Conservation (phyloP, 371 early-diverging fungal genomes). For the Paraphysoderma sedebokerense region DNA sequence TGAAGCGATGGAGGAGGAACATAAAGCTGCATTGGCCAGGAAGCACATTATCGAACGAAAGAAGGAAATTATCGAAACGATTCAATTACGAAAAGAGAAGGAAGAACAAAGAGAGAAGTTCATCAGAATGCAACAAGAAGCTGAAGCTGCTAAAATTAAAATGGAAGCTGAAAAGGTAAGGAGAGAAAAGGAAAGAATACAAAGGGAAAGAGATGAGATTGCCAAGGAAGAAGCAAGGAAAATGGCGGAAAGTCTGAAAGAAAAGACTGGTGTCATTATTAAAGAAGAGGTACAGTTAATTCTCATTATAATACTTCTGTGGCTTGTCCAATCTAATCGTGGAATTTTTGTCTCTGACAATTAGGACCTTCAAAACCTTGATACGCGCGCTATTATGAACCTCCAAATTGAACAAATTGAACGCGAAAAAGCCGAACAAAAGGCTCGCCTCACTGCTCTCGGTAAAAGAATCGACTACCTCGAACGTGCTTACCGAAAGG, state of each 20-base stretch:
- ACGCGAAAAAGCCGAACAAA: slow-evolving; percentile 69
- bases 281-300: slow-evolving; percentile 20
- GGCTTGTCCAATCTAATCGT: too few species aligned
- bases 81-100: slow-evolving; percentile 56
- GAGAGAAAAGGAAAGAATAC: slow-evolving; percentile 68
- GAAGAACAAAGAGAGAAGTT: slow-evolving; percentile 58
- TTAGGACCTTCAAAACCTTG: slow-evolving; percentile 65
- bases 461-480: slow-evolving; percentile 73
- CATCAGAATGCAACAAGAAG: slow-evolving; percentile 52
- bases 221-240: slow-evolving; percentile 70
- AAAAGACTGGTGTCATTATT: slow-evolving; percentile 61
- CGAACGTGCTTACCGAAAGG: slow-evolving; percentile 92
- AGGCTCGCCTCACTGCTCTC: slow-evolving; percentile 48
- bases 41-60: slow-evolving; percentile 75
- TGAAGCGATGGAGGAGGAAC: slow-evolving; percentile 58
- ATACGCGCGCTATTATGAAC: slow-evolving; percentile 59
- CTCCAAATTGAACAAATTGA: slow-evolving; percentile 81
- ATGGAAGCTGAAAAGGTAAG: slow-evolving; percentile 63
- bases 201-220: slow-evolving; percentile 58
- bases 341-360: background rate
- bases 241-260: slow-evolving; percentile 68
- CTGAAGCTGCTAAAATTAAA: slow-evolving; percentile 69
- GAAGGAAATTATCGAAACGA: slow-evolving; percentile 75
- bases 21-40: slow-evolving; percentile 52
- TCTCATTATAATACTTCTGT: too few species aligned